A percentile compares a stretch with the other conserved stretches of the same genome.
phyloP scores from a whole-genome alignment of 2,329 filamentous ascomycete species.

The Venturia effusa region DNA sequence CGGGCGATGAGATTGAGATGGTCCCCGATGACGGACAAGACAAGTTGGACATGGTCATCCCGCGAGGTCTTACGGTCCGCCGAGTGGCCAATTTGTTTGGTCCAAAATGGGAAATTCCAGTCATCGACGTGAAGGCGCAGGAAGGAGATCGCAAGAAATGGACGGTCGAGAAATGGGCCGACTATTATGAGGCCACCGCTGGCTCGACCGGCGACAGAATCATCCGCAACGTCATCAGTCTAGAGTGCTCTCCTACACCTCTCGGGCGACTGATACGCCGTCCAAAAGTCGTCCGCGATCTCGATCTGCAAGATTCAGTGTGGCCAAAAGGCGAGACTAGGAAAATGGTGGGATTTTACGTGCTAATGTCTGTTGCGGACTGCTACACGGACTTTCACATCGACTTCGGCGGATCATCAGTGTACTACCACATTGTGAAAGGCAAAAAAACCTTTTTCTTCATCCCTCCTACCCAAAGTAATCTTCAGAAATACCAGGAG shows the following conservation, averaged over 20 bases:
- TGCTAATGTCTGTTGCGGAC: conserved; percentile 59
- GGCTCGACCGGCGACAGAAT: conserved; percentile 37
- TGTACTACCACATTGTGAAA: conserved; percentile 59
- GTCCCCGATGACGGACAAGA: conserved; percentile 52
- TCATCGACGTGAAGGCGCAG: conserved; percentile 61
- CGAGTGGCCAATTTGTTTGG: conserved; percentile 54
- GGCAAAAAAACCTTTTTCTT: conserved; percentile 63
- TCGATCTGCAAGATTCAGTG: conserved; percentile 46
- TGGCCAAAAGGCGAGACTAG: conserved; percentile 44
- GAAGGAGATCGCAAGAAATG: conserved; percentile 54
- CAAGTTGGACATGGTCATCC: conserved; percentile 57
- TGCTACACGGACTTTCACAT: conserved; percentile 65
- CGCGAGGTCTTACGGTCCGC: conserved; percentile 50
- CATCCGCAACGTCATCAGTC: conserved; percentile 58
- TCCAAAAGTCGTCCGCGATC: conserved; percentile 54
- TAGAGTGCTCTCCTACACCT: conserved; percentile 55
- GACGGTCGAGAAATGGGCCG: conserved; percentile 56
- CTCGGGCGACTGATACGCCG: conserved; percentile 51
- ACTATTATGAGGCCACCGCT: conserved; percentile 45
- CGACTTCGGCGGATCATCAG: conserved; percentile 60
- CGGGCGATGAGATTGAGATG: conserved; percentile 22
- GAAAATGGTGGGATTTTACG: conserved; percentile 55
- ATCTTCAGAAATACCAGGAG: conserved; percentile 60
- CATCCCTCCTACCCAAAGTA: conserved; percentile 56
- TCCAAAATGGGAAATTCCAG: conserved; percentile 49